phyloP scores from a whole-genome alignment of 441 rosid genomes.

The Monsonia emarginata region DNA sequence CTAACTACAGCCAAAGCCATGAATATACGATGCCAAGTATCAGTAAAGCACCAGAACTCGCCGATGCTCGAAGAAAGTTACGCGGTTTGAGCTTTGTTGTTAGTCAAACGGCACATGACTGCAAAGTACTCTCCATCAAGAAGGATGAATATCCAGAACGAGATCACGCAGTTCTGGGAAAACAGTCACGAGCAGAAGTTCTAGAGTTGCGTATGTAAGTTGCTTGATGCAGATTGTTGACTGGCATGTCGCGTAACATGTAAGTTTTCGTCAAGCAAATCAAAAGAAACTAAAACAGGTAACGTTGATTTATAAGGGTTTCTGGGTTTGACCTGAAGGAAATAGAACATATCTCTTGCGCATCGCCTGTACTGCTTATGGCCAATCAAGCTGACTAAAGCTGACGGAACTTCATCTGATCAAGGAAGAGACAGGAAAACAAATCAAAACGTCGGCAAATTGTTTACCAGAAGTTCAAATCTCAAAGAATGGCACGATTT shows the following conservation, averaged over 20 bases:
- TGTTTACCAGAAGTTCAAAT: neutral
- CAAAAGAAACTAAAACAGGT: no score
- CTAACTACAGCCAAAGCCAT: no score
- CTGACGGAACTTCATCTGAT: conserved; percentile 83
- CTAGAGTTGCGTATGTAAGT: conserved; percentile 57
- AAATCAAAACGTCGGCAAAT: neutral
- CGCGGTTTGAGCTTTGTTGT: no score
- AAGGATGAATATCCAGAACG: conserved; percentile 45
- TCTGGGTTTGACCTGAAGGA: conserved; percentile 58
- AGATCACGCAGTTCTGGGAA: conserved; percentile 71
- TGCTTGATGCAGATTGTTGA: conserved; percentile 74
- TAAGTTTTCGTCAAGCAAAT: no score
- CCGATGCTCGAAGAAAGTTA: no score
- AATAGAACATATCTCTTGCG: conserved; percentile 80
- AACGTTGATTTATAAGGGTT: neutral
- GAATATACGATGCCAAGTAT: no score
- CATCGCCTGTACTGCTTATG: conserved; percentile 78
- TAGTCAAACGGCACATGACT: no score
- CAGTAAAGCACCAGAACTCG: neutral
- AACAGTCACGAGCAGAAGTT: conserved; percentile 47
- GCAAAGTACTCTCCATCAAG: no score
- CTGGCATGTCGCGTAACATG: conserved; percentile 23
- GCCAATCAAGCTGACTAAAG: conserved; percentile 86
- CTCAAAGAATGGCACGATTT: neutral
- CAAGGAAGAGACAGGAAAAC: neutral